Base-by-base conservation (phyloP, 768 basidiomycete genomes). In the Peribolospora kevripleyi region DNA sequence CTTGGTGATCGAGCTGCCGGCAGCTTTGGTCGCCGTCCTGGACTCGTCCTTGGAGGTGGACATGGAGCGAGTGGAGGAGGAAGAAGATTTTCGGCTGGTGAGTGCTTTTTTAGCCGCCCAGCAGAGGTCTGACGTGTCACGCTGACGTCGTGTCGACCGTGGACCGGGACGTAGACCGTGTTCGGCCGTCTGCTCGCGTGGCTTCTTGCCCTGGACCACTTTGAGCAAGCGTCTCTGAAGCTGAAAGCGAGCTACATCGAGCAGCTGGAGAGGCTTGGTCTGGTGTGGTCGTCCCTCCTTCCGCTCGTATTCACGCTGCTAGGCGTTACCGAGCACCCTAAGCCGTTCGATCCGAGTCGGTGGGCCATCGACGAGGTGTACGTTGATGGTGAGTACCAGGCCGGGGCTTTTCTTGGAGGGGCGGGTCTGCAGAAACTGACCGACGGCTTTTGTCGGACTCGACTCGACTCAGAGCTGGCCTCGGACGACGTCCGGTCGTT, bases 141-240 rank as follows among this genome's bases (percentile, higher is more conserved):
- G 25, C 11, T 39, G 46, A 39, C 9, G 25, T 3, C n/a, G 38
- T 39, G 7, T 0, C 43, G 7, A 9, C 43, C 50, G 37, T 49
- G 54, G 55, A 56, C 58, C 0, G 56, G 56, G 7, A 45, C 57
- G 4, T 58, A 51, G 49, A 52, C 3, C 50, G 50, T 6, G 8
- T 9, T 40, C 50, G 9, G 50, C 50, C 7, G 8, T 58, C 68
- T 93, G n/a, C 73, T 93, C 7, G 76, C 74, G 2, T 93, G 87
- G 88, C 83, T 90, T 80, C 69, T 85, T n/a, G 65, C 80, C 1
- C 80, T 93, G 58, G 84, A 88, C 62, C 70, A 82, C 14, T 93
- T 93, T 67, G 70, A 71, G 37, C 78, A 84, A 3, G 62, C 95
- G 88, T 91, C 90, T 0, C 73, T 85, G 61, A 84, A 81, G 71